Evolutionary conservation across 352 stramenopile species (phyloP), one percentile per base, ranked within the genome.

Genomic region (Pythium oligandrum): DNA sequence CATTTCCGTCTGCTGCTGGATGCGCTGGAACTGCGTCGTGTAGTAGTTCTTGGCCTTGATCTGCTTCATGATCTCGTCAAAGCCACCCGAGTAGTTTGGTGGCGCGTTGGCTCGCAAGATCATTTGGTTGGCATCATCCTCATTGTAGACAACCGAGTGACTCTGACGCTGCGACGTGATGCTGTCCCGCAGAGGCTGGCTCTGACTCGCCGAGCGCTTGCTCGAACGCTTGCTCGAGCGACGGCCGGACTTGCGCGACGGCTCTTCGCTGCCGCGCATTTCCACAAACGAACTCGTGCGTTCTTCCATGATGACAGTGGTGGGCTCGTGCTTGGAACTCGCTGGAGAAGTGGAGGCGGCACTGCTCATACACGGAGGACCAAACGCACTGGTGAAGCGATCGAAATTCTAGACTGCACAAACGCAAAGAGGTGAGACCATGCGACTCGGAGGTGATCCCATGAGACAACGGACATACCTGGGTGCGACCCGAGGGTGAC

Each of bases 31-130:
- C 63, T 91, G 81, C 47, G 79, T 49, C 46, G 75, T 85, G 63
- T 84, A 88, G 61, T 87, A 91, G 45, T 81, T 76, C 53, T 89
- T 88, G 50, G 74, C 77, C 49, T 82, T 82, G 55, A 89, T 89
- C 48, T 86, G 68, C 49, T 88, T 86, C 69, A 91, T 86, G 52
- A 88, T 91, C 46, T 84, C 69, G 32, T 88, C 64, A 47, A 86
- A 83, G 36, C 73, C 73, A 37, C 73, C 74, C 26, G 55, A 74
- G 57, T 90, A 87, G 43, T 82, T 80, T 30, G 77, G 80, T 17
- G 77, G 74, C 37, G 73, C 70, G 53, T 90, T 90, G 4, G 80
- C 80, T 9, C 59, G 61, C 26, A 90, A 60, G 53, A 90, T 88
- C 31, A 74, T 72, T 43, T 83, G 71, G 51, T 88, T 85, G 26